Base-by-base conservation (phyloP, 805 yeast genomes). In the Ogataea naganishii region DNA sequence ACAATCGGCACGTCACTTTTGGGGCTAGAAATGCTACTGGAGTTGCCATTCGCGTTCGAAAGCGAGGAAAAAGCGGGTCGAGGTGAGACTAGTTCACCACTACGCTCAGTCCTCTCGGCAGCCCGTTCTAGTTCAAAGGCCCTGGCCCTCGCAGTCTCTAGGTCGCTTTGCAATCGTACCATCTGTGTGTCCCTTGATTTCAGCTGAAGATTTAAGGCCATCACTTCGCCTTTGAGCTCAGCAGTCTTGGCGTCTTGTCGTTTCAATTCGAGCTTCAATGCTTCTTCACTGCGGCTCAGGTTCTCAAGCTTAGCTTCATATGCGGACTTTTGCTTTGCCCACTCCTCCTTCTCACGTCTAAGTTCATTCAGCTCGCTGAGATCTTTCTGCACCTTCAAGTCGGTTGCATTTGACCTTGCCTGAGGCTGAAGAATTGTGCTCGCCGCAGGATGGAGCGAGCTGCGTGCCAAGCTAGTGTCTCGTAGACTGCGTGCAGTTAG, bases 121-220 rank as follows among this genome's bases (percentile, higher is more conserved):
- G 9, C 71, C 35, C 64, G 67, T 44, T 75, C 80, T 34, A 79
- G 50, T 34, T 72, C 74, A 19, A 62, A 47, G 9, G 72, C 62
- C 40, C 66, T 66, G n/a, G 64, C 49, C 30, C 66, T 69, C 4
- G 77, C 62, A 25, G 62, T 66, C 26, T 78, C 85, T 27, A 76
- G 50, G 43, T 83, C 92, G 27, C 74, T 67, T 24, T 60, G 68
- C 15, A 74, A 55, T 25, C 92, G 57, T 24, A 66, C 60, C 7
- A 82, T 51, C 46, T 78, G 85, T 0, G 83, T 72, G 28, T 82
- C 92, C 39, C 73, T 75, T 19, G 82, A 75, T 48, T 79, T 79
- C 15, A 72, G 47, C 32, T 66, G 58, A 41, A 78, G 58, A 25
- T 58, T 57, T 27, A 67, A 62, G 23, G 61, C 62, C 3, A 77